Evolutionary conservation across 805 yeast genomes (phyloP).

Genomic region (Starmerella kuoi): DNA sequence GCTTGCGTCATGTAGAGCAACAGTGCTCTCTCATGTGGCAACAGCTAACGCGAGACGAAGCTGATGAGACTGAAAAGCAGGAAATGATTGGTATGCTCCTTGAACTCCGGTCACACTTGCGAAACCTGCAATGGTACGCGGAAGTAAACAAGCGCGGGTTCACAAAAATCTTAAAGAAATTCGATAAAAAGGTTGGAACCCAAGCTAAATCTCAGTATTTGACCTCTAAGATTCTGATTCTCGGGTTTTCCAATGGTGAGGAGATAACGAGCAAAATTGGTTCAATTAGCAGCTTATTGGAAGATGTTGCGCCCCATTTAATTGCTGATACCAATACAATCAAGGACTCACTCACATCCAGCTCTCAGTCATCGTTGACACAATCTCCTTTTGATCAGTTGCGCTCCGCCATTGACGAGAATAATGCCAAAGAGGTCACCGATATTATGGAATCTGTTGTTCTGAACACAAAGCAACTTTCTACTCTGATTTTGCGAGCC

Average conservation of each 20-base stretch:
- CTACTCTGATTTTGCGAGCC: slow-evolving; percentile 19
- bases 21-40: slow-evolving; percentile 16
- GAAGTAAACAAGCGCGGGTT: slow-evolving; percentile 87
- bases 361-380: slow-evolving; percentile 2
- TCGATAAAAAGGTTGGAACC: slow-evolving; percentile 72
- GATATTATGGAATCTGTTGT: slow-evolving; percentile 32
- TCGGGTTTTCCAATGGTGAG: slow-evolving; percentile 63
- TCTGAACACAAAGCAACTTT: slow-evolving; percentile 38
- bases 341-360: not conserved
- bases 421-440: slow-evolving; percentile 37
- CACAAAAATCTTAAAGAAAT: slow-evolving; percentile 72
- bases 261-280: slow-evolving; percentile 45
- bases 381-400: slow-evolving; percentile 10
- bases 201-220: slow-evolving; percentile 45
- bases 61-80: slow-evolving; percentile 44
- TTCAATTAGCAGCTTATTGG: slow-evolving; percentile 22
- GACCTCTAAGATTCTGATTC: slow-evolving; percentile 54
- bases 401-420: slow-evolving; percentile 28
- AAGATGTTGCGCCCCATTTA: slow-evolving; percentile 25
- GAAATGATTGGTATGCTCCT: slow-evolving; percentile 56
- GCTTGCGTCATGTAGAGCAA: slow-evolving; percentile 38
- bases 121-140: slow-evolving; percentile 87
- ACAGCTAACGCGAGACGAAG: slow-evolving; percentile 16
- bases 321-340: not conserved
- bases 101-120: slow-evolving; percentile 60